A percentile compares a stretch with the other conserved stretches of the same genome.
Conservation (phyloP, 257 asterid species). For the Perilla frutescens region DNA sequence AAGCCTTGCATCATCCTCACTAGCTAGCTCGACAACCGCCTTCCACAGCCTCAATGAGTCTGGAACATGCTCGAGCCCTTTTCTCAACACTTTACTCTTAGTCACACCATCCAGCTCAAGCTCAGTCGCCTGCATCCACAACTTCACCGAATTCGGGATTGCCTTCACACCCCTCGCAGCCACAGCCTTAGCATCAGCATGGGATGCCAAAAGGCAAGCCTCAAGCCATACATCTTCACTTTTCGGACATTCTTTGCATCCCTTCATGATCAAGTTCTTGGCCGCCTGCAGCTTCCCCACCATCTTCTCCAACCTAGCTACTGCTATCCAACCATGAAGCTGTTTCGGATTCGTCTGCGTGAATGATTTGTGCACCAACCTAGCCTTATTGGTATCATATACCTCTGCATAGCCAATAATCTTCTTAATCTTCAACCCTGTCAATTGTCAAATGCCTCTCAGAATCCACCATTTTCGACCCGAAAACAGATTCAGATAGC, state of each 20-base stretch:
- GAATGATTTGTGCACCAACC: conserved; percentile 78
- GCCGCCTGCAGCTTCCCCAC: conserved; percentile 86
- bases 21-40: conserved; percentile 91
- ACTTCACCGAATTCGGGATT: conserved; percentile 82
- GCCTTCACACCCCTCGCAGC: conserved; percentile 41
- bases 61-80: conserved; percentile 79
- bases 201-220: conserved; percentile 77
- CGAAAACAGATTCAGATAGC: conserved; percentile 81
- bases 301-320: conserved; percentile 59
- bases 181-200: conserved; percentile 81
- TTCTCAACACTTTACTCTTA: conserved; percentile 79
- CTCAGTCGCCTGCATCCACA: conserved; percentile 92
- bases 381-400: conserved; percentile 88
- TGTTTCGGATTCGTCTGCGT: conserved; percentile 88
- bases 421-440: conserved; percentile 88
- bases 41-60: conserved; percentile 93
- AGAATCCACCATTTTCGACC: conserved; percentile 91
- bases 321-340: conserved; percentile 85
- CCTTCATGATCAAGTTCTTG: conserved; percentile 67
- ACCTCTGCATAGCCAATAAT: conserved; percentile 93
- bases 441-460: conserved; percentile 76
- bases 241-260: conserved; percentile 90
- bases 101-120: conserved; percentile 74
- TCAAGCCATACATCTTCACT: conserved; percentile 96
- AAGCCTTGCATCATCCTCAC: conserved; percentile 78